Conservation (phyloP, 2,329 filamentous ascomycete genomes). For the Calonectria montana region DNA sequence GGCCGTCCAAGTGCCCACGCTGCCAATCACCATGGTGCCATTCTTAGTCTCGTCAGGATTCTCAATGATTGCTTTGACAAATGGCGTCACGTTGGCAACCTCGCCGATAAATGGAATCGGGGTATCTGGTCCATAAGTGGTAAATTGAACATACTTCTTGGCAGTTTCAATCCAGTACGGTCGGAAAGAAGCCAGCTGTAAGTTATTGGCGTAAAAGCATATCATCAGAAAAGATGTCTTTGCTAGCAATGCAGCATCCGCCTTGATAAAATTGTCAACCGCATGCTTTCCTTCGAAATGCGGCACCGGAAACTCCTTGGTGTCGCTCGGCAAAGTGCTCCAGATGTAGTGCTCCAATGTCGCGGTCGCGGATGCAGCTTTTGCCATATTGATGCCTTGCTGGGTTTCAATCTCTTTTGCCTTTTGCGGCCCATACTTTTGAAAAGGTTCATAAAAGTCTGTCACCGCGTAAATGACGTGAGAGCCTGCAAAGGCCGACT, state of each 20-base stretch:
- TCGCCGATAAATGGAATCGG: slow-evolving; percentile 1
- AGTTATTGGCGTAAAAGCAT: background rate
- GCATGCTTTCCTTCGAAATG: background rate
- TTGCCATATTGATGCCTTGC: slow-evolving; percentile 1
- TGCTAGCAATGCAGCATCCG: background rate
- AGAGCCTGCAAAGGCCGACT: slow-evolving; percentile 7
- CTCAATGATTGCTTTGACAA: background rate
- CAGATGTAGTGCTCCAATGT: slow-evolving; percentile 8
- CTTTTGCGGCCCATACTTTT: background rate
- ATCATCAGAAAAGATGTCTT: background rate
- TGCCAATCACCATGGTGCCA: slow-evolving; percentile 2
- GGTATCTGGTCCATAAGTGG: background rate
- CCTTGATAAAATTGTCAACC: background rate
- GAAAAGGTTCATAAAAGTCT: background rate
- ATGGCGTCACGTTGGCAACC: background rate
- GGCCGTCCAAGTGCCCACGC: background rate
- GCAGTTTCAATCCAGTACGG: slow-evolving; percentile 1
- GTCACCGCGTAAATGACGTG: slow-evolving; percentile 5
- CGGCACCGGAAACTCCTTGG: background rate
- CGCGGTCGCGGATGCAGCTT: background rate
- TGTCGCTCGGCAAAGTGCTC: background rate
- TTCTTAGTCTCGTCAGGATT: background rate
- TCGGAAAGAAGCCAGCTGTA: background rate
- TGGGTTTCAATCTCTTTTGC: background rate
- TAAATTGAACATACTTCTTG: slow-evolving; percentile 5